Evolutionary conservation across 2,329 filamentous ascomycete species (phyloP).

Genomic region (Emericellopsis atlantica): DNA sequence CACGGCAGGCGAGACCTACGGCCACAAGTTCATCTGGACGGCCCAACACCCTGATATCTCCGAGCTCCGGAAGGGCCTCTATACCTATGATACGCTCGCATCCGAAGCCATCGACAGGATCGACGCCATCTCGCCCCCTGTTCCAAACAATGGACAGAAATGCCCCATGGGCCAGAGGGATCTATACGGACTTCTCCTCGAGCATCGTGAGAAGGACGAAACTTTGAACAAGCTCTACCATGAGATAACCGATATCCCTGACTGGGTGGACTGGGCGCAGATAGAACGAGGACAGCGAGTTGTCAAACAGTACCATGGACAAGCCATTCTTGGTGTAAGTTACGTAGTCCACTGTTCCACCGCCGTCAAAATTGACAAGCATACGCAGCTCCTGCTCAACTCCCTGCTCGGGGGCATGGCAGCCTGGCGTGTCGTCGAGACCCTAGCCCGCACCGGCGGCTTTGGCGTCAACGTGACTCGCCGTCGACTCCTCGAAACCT

Average conservation of each 20-base stretch:
- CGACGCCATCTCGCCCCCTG: conserved; percentile 39
- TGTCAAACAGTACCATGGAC: conserved; percentile 64
- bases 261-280: conserved; percentile 70
- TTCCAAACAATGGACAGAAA: conserved; percentile 1
- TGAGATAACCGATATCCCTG: conserved; percentile 52
- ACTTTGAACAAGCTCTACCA: conserved; percentile 47
- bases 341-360: not conserved
- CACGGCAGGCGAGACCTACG: conserved; percentile 6
- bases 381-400: conserved; percentile 41
- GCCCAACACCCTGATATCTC: conserved; percentile 47
- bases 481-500: conserved; percentile 53
- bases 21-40: conserved; percentile 57
- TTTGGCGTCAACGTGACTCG: conserved; percentile 57
- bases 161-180: conserved; percentile 29
- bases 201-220: conserved; percentile 43
- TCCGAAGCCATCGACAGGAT: conserved; percentile 53
- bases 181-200: conserved; percentile 47
- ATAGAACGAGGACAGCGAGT: conserved; percentile 63
- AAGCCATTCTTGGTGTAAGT: conserved; percentile 44
- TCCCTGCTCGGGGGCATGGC: conserved; percentile 60
- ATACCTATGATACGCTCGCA: conserved; percentile 56
- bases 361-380: not conserved
- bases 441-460: conserved; percentile 59
- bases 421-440: conserved; percentile 61
- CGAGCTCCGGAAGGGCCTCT: conserved; percentile 46